Base-by-base conservation (phyloP, 2,329 filamentous ascomycete genomes). In the Trichoderma afroharzianum region DNA sequence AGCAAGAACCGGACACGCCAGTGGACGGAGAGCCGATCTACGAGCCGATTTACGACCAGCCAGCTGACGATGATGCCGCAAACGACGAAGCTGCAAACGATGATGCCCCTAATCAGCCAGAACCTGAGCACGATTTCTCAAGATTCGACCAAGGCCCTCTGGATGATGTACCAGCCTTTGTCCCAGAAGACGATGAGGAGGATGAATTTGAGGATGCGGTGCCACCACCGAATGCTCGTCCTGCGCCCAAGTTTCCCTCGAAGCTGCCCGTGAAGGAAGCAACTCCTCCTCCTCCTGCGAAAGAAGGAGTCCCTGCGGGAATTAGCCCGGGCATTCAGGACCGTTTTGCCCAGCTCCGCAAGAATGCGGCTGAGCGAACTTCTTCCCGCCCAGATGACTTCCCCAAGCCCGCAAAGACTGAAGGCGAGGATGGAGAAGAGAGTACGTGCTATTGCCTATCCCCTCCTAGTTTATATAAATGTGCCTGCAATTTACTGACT, bases 271-370 rank as follows among this genome's bases (percentile, higher is more conserved):
- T 76, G n/a, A 76, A 79, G 61, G 80, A 82, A 61, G 78, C 79
- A 74, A 80, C 78, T 73, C 81, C 74, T 71, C 78, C 76, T 64
- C 80, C 73, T 68, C 58, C 58, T 57, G 74, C 76, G n/a, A 76
- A 80, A 63, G 81, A 82, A 63, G 78, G 79, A 74, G 80, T 78
- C 73, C 81, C 74, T 72, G 79, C 76, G 66, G 80, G 73, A 68
- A 78, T 80, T 28, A 69, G 80, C 62, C 79, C 80, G 24, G 78
- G 81, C 47, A 80, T 82, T 2, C 81, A 92, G 74, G 95, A 98
- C 79, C 91, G 95, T 69, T 99, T 96, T 96, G 95, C 95, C 1
- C 94, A 97, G 81, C 98, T 98, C 75, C 90, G 95, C 75, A 95
- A 95, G 86, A 98, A 98, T 77, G 96, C 96, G 12, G 94, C 94